These are phyloP conservation scores for Cercospora sp. DNA, from an alignment of 2,329 filamentous ascomycete genomes.

Conservation along the genomic window DNA sequence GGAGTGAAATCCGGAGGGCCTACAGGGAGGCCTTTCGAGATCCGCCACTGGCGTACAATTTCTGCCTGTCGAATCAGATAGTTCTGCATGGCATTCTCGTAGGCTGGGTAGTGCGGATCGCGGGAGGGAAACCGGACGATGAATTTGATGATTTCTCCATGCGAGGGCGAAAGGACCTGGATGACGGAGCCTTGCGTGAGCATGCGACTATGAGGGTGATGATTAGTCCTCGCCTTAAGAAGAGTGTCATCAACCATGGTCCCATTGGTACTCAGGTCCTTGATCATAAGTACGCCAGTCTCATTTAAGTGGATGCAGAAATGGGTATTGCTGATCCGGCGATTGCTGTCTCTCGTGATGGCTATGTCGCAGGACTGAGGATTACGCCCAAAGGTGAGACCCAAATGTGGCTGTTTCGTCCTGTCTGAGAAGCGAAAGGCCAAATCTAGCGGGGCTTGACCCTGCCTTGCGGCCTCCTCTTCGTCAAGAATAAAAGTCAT, in stretches of 20 bases:
- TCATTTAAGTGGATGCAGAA: slow-evolving; percentile 90
- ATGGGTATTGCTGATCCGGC: slow-evolving; percentile 87
- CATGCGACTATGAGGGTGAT: slow-evolving; percentile 56
- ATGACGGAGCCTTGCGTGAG: slow-evolving; percentile 72
- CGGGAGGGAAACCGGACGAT: slow-evolving; percentile 77
- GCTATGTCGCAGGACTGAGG: slow-evolving; percentile 67
- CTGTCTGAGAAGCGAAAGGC: slow-evolving; percentile 76
- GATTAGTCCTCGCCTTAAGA: slow-evolving; percentile 56
- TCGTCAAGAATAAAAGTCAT: slow-evolving; percentile 37
- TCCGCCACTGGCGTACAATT: slow-evolving; percentile 23
- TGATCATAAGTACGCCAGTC: slow-evolving; percentile 84
- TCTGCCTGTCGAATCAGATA: slow-evolving; percentile 56
- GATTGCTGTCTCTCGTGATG: slow-evolving; percentile 64
- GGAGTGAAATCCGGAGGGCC: slow-evolving; percentile 13
- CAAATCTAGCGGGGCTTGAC: slow-evolving; percentile 57
- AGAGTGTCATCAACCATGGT: slow-evolving; percentile 77
- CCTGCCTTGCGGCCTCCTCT: slow-evolving; percentile 42
- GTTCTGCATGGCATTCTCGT: slow-evolving; percentile 65
- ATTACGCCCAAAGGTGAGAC: slow-evolving; percentile 88
- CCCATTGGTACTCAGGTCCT: slow-evolving; percentile 94
- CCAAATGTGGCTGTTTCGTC: slow-evolving; percentile 66
- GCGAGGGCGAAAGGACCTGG: slow-evolving; percentile 59
- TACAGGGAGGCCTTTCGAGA: slow-evolving; percentile 11
- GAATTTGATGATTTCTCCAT: slow-evolving; percentile 70
- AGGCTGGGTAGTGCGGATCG: slow-evolving; percentile 67